A percentile compares a stretch with the other conserved stretches of the same genome.
These are phyloP conservation scores for Pichia californica DNA, from an alignment of 805 yeast species.

Conservation along the genomic window DNA sequence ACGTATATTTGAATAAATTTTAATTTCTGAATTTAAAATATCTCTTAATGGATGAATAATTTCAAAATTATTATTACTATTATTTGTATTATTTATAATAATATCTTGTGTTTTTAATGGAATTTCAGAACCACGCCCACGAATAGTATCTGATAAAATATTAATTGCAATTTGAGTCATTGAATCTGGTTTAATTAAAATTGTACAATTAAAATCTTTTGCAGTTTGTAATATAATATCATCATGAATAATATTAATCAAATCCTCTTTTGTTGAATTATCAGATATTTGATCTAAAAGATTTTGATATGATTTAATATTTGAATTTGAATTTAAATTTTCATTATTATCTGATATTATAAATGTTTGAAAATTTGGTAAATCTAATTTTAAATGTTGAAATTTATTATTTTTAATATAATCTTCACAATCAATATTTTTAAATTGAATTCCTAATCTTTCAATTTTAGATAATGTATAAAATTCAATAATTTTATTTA, in stretches of 20 bases:
- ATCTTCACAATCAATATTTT: conserved; percentile 36
- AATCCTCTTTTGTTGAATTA: conserved; percentile 63
- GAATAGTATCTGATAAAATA: conserved; percentile 71
- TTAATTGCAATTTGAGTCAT: conserved; percentile 82
- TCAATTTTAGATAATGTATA: conserved; percentile 14
- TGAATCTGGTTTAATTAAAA: conserved; percentile 67
- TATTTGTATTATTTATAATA: too few species aligned
- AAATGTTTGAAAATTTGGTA: conserved; percentile 24
- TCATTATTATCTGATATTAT: conserved; percentile 1
- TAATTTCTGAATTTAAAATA: conserved; percentile 60
- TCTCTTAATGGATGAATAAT: conserved; percentile 71
- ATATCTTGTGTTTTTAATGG: conserved; percentile 31
- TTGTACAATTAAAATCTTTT: conserved; percentile 35
- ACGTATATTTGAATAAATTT: conserved; percentile 42
- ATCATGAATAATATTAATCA: conserved; percentile 40
- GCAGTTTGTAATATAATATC: conserved; percentile 46
- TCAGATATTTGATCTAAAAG: conserved; percentile 37
- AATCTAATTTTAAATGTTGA: conserved; percentile 27
- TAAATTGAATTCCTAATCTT: conserved; percentile 32
- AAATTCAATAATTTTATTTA: conserved; percentile 8
- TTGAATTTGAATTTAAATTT: too few species aligned
- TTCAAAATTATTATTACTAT: conserved; percentile 22
- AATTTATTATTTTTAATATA: conserved; percentile 31
- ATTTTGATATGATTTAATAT: conserved; percentile 22
- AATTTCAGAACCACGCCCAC: conserved; percentile 76